Evolutionary conservation across 768 basidiomycete genomes (phyloP), one percentile per base, ranked within the genome.

Genomic region (Zangia roseola): DNA sequence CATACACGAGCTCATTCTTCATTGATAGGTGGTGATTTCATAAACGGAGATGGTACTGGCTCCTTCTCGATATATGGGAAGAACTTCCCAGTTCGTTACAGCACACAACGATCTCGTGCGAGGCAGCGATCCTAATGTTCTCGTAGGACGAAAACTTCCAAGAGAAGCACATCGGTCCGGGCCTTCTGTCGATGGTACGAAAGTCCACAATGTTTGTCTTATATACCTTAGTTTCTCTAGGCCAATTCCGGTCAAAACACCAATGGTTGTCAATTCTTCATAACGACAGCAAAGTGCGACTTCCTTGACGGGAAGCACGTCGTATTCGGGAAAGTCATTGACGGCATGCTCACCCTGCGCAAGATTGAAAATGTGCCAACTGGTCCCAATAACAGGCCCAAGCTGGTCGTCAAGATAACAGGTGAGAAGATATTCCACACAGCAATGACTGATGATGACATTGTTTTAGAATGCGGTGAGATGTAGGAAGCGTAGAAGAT

Each of bases 221-320:
- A 38, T 38, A 39, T 35, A 35, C 30, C 10, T 31, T 53, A 25
- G 53, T 40, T 46, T 20, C 20, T 45, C 25, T 58, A 94, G 93
- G 95, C 94, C 0, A 98, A 97, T 70, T 97, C 94, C 0, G 95
- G 95, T 6, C 81, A 88, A 3, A 86, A 91, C 61, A 94, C 93
- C 13, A 98, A 97, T 55, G 95, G 94, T 3, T 94, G 91, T 67
- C 93, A 92, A 82, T 99, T 98, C 75, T 99, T 99, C 77, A 86
- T 99, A 64, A 99, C 97, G 0, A 94, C 91, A 2, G 91, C 84
- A 9, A 88, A 90, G 57, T 95, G 94, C 55, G 91, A 94, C 53
- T 98, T 98, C 70, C 80, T 99, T 37, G 94, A 99, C 64, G 91
- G 84, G 56, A 92, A 94, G 67, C 93, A 95, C 64, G 88, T 94